phyloP scores from a whole-genome alignment of 2,329 filamentous ascomycete genomes.

The Phaeophleospora eucalypticola region DNA sequence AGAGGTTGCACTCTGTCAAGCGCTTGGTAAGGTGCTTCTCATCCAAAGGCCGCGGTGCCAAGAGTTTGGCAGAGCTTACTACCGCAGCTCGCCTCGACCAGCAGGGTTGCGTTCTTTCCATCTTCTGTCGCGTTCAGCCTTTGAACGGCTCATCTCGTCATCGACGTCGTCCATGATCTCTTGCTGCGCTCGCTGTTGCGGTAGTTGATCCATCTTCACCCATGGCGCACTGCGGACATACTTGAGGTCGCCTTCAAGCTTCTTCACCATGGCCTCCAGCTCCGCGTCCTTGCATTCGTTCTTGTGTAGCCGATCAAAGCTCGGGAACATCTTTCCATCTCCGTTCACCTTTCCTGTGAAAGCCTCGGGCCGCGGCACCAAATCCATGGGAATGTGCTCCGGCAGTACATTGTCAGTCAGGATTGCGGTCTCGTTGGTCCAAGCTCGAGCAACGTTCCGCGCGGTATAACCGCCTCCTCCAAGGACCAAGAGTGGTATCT shows the following conservation, averaged over 20 bases:
- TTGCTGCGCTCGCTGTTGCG: constrained; percentile 61
- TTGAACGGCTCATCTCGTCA: constrained; percentile 48
- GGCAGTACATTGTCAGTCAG: constrained; percentile 71
- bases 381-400: constrained; percentile 64
- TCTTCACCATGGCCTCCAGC: constrained; percentile 68
- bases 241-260: constrained; percentile 77
- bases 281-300: constrained; percentile 73
- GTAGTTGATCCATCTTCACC: constrained; percentile 77
- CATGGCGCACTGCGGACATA: constrained; percentile 83
- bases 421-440: constrained; percentile 94
- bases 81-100: constrained; percentile 39
- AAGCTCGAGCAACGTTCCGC: constrained; percentile 90
- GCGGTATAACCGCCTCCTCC: constrained; percentile 96
- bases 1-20: no score
- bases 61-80: not conserved
- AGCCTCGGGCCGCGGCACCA: constrained; percentile 81
- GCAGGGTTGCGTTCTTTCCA: constrained; percentile 44
- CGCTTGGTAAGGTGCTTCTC: not conserved
- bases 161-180: constrained; percentile 65
- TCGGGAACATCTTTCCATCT: constrained; percentile 70
- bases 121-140: constrained; percentile 44
- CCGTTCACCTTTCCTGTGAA: constrained; percentile 75
- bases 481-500: constrained; percentile 80
- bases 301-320: constrained; percentile 63
- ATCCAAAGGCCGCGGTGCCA: not conserved